phyloP scores from a whole-genome alignment of 208 protist genomes.

The Kentomonas sorsogonicus region DNA sequence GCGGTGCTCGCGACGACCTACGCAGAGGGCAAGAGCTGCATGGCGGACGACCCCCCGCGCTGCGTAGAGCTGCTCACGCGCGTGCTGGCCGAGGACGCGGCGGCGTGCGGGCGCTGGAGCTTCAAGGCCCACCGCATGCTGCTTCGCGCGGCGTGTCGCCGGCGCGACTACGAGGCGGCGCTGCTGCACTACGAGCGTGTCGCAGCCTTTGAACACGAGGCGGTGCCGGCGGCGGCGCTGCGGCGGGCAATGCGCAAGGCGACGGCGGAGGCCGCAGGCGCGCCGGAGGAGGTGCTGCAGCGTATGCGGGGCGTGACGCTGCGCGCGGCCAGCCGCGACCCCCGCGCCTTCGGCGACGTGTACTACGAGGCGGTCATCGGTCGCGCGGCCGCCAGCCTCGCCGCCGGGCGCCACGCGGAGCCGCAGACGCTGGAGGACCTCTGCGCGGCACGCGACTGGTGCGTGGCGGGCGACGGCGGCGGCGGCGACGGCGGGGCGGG shows the following conservation, averaged over 20 bases:
- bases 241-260: slow-evolving; percentile 89
- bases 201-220: slow-evolving; percentile 35
- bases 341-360: slow-evolving; percentile 22
- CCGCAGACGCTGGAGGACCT: slow-evolving; percentile 14
- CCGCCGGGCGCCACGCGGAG: slow-evolving; percentile 9
- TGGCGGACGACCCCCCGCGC: slow-evolving; percentile 61
- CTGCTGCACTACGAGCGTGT: slow-evolving; percentile 70
- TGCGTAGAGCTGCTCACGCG: slow-evolving; percentile 65
- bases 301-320: slow-evolving; percentile 68
- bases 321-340: slow-evolving; percentile 40
- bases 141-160: slow-evolving; percentile 65
- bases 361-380: slow-evolving; percentile 94
- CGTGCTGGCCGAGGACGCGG: slow-evolving; percentile 75
- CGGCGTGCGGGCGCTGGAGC: slow-evolving; percentile 73
- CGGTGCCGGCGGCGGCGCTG: slow-evolving; percentile 23
- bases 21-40: slow-evolving; percentile 70
- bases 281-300: slow-evolving; percentile 48
- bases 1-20: slow-evolving; percentile 83
- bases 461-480: too few species aligned
- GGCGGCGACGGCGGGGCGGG: too few species aligned
- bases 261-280: slow-evolving; percentile 68
- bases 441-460: slow-evolving; percentile 12
- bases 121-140: slow-evolving; percentile 95
- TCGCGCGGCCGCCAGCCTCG: too few species aligned
- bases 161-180: slow-evolving; percentile 79